These are phyloP conservation scores for Acmispon strigosus DNA, from an alignment of 306 rosid species.

Conservation along the genomic window DNA sequence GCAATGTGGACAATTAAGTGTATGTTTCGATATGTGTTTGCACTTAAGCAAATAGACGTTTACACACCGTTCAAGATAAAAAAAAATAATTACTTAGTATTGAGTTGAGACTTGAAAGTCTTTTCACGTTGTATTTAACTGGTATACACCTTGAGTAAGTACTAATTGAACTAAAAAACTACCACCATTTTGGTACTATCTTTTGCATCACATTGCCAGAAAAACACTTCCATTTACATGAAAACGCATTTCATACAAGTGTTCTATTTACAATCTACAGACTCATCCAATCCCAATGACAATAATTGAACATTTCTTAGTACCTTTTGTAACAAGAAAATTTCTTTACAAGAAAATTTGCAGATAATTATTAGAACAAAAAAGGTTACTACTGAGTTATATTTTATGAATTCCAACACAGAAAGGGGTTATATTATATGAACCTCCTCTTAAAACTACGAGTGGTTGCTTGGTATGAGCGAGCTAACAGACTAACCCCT, in stretches of 20 bases:
- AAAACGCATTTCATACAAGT: conserved; percentile 11
- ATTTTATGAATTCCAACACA: background rate
- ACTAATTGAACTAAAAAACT: background rate
- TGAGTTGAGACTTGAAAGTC: too few relatives aligned
- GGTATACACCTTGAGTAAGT: background rate
- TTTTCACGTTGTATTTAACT: too few relatives aligned
- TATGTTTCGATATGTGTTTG: too few relatives aligned
- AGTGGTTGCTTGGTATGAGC: conserved; percentile 48
- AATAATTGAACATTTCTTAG: background rate
- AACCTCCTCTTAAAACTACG: conserved; percentile 41
- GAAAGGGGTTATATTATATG: conserved; percentile 24
- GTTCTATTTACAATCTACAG: background rate
- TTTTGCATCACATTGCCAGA: background rate
- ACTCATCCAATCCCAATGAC: background rate
- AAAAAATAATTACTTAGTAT: too few relatives aligned
- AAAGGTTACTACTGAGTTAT: background rate
- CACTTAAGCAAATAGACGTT: too few relatives aligned
- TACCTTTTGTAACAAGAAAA: conserved; percentile 16
- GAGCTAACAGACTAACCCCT: conserved; percentile 45
- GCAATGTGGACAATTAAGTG: background rate
- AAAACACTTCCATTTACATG: conserved; percentile 21
- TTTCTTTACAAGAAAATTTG: background rate
- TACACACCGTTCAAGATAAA: too few relatives aligned
- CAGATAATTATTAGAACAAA: background rate
- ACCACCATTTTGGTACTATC: background rate